phyloP scores from a whole-genome alignment of 2,329 filamentous ascomycete species.

The Phialophora expanda region DNA sequence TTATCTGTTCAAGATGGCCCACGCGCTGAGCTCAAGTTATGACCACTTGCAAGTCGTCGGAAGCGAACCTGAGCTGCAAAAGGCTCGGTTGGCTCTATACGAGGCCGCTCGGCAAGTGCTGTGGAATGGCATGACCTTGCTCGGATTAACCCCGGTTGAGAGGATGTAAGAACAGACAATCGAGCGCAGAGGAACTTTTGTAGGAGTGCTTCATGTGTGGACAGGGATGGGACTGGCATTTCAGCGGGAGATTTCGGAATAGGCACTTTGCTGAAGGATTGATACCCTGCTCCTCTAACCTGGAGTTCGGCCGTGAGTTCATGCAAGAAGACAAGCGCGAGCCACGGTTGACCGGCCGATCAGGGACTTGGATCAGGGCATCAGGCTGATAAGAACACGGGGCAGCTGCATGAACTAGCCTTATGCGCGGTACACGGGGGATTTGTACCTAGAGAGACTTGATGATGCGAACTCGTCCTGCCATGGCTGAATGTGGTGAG shows the following conservation, averaged over 20 bases:
- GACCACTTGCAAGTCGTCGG: constrained; percentile 67
- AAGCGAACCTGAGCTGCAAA: constrained; percentile 62
- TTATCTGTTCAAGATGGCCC: constrained; percentile 71
- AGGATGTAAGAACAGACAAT: constrained; percentile 44
- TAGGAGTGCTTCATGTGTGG: not conserved
- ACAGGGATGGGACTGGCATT: constrained; percentile 19
- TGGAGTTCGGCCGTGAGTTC: constrained; percentile 17
- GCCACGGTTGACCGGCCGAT: constrained; percentile 9
- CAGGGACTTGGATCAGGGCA: constrained; percentile 6
- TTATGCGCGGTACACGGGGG: not conserved
- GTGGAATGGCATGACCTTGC: constrained; percentile 68
- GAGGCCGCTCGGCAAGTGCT: constrained; percentile 66
- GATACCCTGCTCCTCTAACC: constrained; percentile 6
- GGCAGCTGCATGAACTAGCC: constrained; percentile 15
- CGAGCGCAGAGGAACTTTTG: constrained; percentile 13
- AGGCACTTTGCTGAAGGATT: constrained; percentile 12
- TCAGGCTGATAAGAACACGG: constrained; percentile 21
- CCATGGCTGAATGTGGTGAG: constrained; percentile 13
- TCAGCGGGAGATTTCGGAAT: constrained; percentile 28
- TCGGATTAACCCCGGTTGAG: constrained; percentile 69
- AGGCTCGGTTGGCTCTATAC: constrained; percentile 67
- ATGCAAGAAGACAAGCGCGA: constrained; percentile 14
- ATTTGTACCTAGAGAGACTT: not conserved
- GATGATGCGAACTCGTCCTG: constrained; percentile 11
- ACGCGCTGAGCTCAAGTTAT: constrained; percentile 65